Conservation (phyloP, 768 basidiomycete genomes). For the Phylloporus rhodoxanthus region DNA sequence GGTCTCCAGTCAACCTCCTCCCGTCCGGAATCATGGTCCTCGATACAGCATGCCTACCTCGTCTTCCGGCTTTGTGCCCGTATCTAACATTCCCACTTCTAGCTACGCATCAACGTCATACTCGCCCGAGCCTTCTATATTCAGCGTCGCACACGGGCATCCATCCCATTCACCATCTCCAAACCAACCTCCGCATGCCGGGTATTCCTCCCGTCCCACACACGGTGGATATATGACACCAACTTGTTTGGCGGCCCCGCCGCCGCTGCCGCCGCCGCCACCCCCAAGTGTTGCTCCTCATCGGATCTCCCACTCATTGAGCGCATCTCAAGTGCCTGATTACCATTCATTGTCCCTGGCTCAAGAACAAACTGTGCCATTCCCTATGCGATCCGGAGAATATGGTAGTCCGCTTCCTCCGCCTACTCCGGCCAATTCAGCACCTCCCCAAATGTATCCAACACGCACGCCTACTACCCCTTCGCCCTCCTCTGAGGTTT, state of each 20-base stretch:
- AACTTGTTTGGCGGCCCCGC: constrained; percentile 2
- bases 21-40: constrained; percentile 42
- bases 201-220: constrained; percentile 18
- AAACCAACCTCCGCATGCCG: constrained; percentile 11
- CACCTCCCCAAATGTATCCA: constrained; percentile 24
- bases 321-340: constrained; percentile 22
- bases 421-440: constrained; percentile 19
- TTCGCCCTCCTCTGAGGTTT: constrained; percentile 23
- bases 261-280: constrained; percentile 7
- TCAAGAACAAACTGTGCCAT: constrained; percentile 20
- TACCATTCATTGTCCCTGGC: constrained; percentile 19
- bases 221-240: constrained; percentile 12
- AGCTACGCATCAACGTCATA: constrained; percentile 34
- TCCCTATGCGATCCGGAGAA: constrained; percentile 26
- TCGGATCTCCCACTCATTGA: constrained; percentile 27
- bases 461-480: constrained; percentile 14
- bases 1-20: constrained; percentile 26
- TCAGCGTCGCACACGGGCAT: constrained; percentile 37
- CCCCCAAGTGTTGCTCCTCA: constrained; percentile 12
- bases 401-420: constrained; percentile 15
- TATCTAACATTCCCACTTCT: constrained; percentile 34
- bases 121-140: constrained; percentile 28
- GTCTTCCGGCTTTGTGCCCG: constrained; percentile 65
- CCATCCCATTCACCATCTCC: constrained; percentile 28
- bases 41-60: constrained; percentile 62